Evolutionary conservation across 2,329 filamentous ascomycete species (phyloP).

Genomic region (Scytalidium sp.): DNA sequence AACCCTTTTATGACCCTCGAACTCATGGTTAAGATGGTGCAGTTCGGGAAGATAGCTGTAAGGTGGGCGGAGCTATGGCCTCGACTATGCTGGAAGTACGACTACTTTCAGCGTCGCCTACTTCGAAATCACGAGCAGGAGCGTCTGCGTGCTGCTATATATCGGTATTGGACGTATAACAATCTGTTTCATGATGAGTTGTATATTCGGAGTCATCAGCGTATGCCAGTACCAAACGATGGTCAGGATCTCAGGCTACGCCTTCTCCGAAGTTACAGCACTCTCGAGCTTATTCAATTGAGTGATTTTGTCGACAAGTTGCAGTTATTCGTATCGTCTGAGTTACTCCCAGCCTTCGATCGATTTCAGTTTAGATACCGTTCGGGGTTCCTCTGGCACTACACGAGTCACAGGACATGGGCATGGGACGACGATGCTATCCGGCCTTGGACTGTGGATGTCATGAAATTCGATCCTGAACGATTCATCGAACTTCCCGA

Average conservation of each 20-base stretch:
- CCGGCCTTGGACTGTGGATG: not conserved
- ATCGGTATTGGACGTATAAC: conserved; percentile 28
- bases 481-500: not conserved
- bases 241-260: conserved; percentile 17
- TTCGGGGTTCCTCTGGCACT: not conserved
- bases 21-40: conserved; percentile 25
- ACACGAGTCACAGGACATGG: not conserved
- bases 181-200: conserved; percentile 25
- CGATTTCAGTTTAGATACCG: not conserved
- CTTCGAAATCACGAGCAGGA: conserved; percentile 21
- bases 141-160: conserved; percentile 24
- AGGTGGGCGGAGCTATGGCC: conserved; percentile 29
- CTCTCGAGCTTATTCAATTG: conserved; percentile 23
- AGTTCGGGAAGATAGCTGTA: conserved; percentile 24
- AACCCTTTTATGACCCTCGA: conserved; percentile 21
- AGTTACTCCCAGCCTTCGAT: not conserved
- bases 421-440: not conserved
- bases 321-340: conserved; percentile 3
- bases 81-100: conserved; percentile 25
- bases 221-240: conserved; percentile 13
- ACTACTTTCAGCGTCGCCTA: conserved; percentile 24
- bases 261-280: conserved; percentile 22
- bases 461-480: not conserved
- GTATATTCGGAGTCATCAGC: conserved; percentile 18
- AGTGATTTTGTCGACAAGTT: conserved; percentile 25